Conservation (phyloP, 495 filamentous ascomycete genomes). For the Hyaloscypha variabilis region DNA sequence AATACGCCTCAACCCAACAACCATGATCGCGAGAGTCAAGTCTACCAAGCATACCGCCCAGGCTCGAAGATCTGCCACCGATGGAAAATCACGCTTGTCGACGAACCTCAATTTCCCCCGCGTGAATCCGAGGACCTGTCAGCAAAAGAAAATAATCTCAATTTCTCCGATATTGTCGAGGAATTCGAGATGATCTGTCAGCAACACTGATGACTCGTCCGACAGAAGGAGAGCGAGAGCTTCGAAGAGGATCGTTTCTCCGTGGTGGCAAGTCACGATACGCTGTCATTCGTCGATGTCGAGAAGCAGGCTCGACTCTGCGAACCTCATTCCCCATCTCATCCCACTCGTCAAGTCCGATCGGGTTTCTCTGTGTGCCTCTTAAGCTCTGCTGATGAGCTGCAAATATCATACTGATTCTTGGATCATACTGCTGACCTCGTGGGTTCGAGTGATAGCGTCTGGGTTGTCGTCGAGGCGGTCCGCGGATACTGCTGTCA, state of each 20-base stretch:
- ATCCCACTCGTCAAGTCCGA: conserved; percentile 8
- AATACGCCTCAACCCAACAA: background rate
- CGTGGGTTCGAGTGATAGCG: conserved; percentile 6
- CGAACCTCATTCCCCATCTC: conserved; percentile 17
- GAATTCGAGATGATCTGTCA: conserved; percentile 10
- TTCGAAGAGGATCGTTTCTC: conserved; percentile 19
- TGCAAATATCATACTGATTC: conserved; percentile 32
- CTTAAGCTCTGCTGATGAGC: conserved; percentile 26
- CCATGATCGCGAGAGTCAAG: background rate
- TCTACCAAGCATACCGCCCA: background rate
- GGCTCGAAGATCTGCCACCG: background rate
- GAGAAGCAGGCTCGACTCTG: conserved; percentile 20
- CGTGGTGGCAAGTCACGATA: conserved; percentile 18
- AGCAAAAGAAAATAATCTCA: background rate
- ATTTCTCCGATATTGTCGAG: conserved; percentile 20
- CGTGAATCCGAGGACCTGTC: background rate
- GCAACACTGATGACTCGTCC: conserved; percentile 21
- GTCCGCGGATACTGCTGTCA: conserved; percentile 26
- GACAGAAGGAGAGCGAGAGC: conserved; percentile 24
- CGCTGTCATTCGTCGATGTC: conserved; percentile 16
- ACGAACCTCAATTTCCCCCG: background rate
- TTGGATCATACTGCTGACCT: conserved; percentile 26
- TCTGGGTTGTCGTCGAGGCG: conserved; percentile 21
- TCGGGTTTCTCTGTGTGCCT: conserved; percentile 11
- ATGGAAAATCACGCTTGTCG: background rate